Evolutionary conservation across 352 stramenopile species (phyloP), one percentile per base, ranked within the genome.

Genomic region (Peronospora farinosa): DNA sequence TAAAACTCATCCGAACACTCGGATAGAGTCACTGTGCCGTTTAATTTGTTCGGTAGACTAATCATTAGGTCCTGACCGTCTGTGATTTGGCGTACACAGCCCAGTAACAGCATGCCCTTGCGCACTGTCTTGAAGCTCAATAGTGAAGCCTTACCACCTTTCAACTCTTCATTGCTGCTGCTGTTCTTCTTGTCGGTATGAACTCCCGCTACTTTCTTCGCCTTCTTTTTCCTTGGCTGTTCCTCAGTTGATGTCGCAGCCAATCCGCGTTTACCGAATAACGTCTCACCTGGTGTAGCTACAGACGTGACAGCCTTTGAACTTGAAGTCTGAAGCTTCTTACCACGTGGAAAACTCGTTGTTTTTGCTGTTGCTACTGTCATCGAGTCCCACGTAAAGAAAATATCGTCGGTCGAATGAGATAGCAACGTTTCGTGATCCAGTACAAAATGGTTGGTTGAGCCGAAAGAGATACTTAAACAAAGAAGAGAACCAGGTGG

Each of bases 31-130:
- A 98, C 89, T 36, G 95, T 94, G 40, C 92, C 95, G 42, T 85
- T 97, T 48, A 98, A 79, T 44, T 96, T 95, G 71, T 96, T 97
- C 3, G 92, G 92, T 40, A 98, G 67, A 33, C 70, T 89, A 28
- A 98, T 57, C 19, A 97, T 63, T 31, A 95, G 65, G 53, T 86
- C 74, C 28, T 62, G 68, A 33, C 84, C 69, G 47, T 96, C 74
- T 47, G 77, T 84, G 11, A 98, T 66, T 65, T 97, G 86, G 21
- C 88, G 76, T 47, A 98, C 72, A 47, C 84, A 84, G 17, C 86
- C 92, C 15, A 98, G 65, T 13, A 98, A 54, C 45, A 79, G 57
- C 65, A 80, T 60, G 19, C 75, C 74, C 51, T 86, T 86, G 57
- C 57, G 70, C 44, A 92, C 58, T 21, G 54, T 61, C 52, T 87